Evolutionary conservation across 495 filamentous ascomycete genomes (phyloP).

Genomic region (Rusavskia elegans): DNA sequence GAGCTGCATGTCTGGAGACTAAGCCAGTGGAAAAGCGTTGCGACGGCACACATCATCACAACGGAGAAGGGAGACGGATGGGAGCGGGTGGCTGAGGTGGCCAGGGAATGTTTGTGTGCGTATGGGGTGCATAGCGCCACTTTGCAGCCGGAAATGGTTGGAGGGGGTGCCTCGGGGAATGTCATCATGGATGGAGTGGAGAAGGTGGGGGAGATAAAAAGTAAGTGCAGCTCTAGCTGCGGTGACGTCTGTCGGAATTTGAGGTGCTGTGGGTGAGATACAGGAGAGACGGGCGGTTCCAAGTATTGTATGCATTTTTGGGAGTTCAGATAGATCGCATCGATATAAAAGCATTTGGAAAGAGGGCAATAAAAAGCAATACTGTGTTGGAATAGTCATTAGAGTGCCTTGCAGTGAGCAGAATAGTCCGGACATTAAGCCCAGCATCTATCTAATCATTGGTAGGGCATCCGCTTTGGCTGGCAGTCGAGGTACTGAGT

Average conservation of each 20-base stretch:
- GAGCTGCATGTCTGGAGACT: constrained; percentile 39
- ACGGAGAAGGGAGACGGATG: constrained; percentile 22
- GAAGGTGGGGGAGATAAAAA: neutral
- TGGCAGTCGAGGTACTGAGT: too few species aligned
- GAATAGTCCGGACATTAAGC: too few species aligned
- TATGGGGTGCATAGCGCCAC: constrained; percentile 38
- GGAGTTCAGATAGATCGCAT: too few species aligned
- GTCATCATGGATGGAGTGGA: neutral
- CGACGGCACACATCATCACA: constrained; percentile 31
- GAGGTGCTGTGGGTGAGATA: neutral
- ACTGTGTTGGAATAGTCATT: too few species aligned
- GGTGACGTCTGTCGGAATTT: neutral
- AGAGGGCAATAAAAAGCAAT: too few species aligned
- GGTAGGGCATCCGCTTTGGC: too few species aligned
- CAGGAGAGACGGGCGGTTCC: too few species aligned
- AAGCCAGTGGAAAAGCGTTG: constrained; percentile 32
- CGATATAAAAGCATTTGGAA: too few species aligned
- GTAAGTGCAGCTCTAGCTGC: neutral
- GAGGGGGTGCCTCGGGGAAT: neutral
- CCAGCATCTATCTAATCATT: too few species aligned
- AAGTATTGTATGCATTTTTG: too few species aligned
- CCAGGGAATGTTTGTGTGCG: constrained; percentile 34
- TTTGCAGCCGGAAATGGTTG: constrained; percentile 28
- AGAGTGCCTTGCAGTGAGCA: too few species aligned
- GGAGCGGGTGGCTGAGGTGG: constrained; percentile 21